These are phyloP conservation scores for Phaffomyces opuntiae DNA, from an alignment of 805 yeast genomes.

Conservation along the genomic window DNA sequence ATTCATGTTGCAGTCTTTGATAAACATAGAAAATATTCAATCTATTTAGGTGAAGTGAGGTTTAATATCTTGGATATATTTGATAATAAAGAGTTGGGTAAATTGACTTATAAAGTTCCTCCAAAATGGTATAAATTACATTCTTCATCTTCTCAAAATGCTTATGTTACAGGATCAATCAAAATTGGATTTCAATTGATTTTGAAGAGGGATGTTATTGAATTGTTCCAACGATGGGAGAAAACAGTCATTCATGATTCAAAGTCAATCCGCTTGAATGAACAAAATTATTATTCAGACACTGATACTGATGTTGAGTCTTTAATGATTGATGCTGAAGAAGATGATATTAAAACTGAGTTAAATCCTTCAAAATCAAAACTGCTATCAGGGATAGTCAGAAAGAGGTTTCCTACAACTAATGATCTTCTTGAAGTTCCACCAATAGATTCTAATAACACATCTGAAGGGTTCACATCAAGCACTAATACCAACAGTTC, in stretches of 20 bases:
- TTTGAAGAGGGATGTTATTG: constrained; percentile 14
- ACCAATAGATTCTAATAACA: too few relatives aligned
- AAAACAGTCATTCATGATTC: constrained; percentile 1
- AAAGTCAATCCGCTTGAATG: constrained; percentile 11
- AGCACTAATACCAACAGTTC: not conserved
- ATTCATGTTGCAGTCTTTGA: constrained; percentile 22
- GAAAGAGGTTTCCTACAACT: not conserved
- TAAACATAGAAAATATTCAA: constrained; percentile 21
- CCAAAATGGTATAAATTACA: constrained; percentile 40
- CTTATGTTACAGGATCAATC: constrained; percentile 43
- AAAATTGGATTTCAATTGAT: constrained; percentile 35
- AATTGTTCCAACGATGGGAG: constrained; percentile 18
- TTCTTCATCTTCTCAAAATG: constrained; percentile 31
- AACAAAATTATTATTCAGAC: constrained; percentile 22
- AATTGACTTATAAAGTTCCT: constrained; percentile 7
- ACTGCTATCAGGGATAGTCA: not conserved
- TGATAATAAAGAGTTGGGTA: constrained; percentile 2
- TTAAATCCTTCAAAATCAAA: not conserved
- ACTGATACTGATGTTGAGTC: constrained; percentile 23
- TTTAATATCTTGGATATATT: constrained; percentile 17
- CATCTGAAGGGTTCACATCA: not conserved
- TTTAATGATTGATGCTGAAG: constrained; percentile 9
- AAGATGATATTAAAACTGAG: not conserved
- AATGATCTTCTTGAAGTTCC: too few relatives aligned
- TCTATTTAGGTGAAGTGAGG: constrained; percentile 23